Conservation (phyloP, 805 yeast genomes). For the Zygoascus tannicola region DNA sequence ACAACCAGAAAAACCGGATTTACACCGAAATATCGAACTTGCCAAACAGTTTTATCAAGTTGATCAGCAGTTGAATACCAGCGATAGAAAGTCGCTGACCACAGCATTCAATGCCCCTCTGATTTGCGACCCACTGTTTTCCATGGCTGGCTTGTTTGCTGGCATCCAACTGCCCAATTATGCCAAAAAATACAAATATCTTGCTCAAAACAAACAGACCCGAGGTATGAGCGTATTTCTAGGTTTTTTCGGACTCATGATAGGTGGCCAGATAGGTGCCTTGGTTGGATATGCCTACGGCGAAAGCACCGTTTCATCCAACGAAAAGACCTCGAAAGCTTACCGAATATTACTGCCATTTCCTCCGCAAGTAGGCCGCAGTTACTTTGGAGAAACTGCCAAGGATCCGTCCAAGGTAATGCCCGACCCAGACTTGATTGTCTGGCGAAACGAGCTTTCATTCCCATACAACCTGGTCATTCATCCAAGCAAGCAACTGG, state of each 20-base stretch:
- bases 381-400: conserved; percentile 14
- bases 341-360: conserved; percentile 8
- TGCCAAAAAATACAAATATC: conserved; percentile 8
- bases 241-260: conserved; percentile 12
- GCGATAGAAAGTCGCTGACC: conserved; percentile 9
- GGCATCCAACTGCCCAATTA: conserved; percentile 12
- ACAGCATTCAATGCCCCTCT: conserved; percentile 9
- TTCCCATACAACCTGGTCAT: conserved; percentile 16
- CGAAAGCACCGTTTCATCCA: conserved; percentile 3
- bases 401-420: conserved; percentile 11
- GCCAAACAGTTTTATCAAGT: conserved; percentile 10
- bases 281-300: conserved; percentile 7
- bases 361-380: conserved; percentile 18
- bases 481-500: conserved; percentile 1
- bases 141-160: conserved; percentile 9
- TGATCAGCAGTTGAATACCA: conserved; percentile 10
- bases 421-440: conserved; percentile 16
- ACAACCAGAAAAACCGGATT: too few species aligned
- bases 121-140: conserved; percentile 9
- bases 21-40: conserved; percentile 5
- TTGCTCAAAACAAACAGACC: conserved; percentile 7
- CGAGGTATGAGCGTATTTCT: conserved; percentile 11
- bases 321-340: conserved; percentile 6
- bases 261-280: conserved; percentile 12
- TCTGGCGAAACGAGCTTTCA: conserved; percentile 14